Evolutionary conservation across 2,329 filamentous ascomycete species (phyloP).

Genomic region (Ophiostoma triangulosporum): DNA sequence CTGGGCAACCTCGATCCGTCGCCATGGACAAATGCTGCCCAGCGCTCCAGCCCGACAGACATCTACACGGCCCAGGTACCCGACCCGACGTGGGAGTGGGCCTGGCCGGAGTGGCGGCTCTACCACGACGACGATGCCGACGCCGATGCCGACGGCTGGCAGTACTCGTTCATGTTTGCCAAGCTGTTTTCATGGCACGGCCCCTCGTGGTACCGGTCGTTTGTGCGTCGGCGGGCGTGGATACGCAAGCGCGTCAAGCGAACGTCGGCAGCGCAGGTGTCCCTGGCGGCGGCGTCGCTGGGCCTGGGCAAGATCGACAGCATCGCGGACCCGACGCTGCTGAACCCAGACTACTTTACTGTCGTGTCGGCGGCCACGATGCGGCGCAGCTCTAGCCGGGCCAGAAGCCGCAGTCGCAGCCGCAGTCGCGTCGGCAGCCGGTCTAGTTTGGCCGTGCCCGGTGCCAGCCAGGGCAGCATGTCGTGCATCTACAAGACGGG

Average conservation of each 20-base stretch:
- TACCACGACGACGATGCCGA: conserved; percentile 52
- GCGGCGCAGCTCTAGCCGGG: conserved; percentile 27
- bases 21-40: conserved; percentile 66
- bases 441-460: conserved; percentile 19
- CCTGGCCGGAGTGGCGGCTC: conserved; percentile 50
- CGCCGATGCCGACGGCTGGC: conserved; percentile 78
- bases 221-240: conserved; percentile 84
- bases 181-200: conserved; percentile 73
- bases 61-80: conserved; percentile 84
- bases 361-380: conserved; percentile 44
- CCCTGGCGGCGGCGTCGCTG: background rate
- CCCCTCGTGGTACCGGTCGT: conserved; percentile 86
- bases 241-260: conserved; percentile 60
- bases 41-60: conserved; percentile 46
- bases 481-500: conserved; percentile 17
- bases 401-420: conserved; percentile 18
- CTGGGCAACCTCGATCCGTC: conserved; percentile 75
- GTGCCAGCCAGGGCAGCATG: conserved; percentile 17
- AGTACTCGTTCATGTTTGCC: conserved; percentile 83
- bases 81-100: conserved; percentile 92
- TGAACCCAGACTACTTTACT: conserved; percentile 69
- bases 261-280: conserved; percentile 13
- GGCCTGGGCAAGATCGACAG: conserved; percentile 23
- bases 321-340: conserved; percentile 44
- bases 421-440: conserved; percentile 16